Evolutionary conservation across 1,284 basidiomycete genomes (phyloP).

Genomic region (Tetrapyrgos nigripes): DNA sequence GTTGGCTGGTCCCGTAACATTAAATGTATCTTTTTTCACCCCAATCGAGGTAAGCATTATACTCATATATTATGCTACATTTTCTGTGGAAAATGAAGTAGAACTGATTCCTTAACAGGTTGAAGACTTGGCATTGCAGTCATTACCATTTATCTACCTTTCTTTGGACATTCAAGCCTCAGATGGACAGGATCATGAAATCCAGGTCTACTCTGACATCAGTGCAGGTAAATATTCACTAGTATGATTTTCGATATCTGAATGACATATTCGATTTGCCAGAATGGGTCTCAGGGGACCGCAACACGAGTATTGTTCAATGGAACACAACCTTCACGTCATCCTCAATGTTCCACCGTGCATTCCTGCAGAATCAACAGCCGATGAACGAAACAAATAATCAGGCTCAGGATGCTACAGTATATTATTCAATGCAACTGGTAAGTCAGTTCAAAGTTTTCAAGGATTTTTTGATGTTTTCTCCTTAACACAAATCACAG

Average conservation of each 20-base stretch:
- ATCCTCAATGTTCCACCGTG: slow-evolving; percentile 33
- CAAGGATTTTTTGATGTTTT: neutral
- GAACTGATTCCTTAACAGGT: neutral
- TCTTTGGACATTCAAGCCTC: slow-evolving; percentile 9
- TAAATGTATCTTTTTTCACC: slow-evolving; percentile 16
- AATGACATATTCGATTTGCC: too few species aligned
- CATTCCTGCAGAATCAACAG: slow-evolving; percentile 27
- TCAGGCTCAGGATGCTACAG: slow-evolving; percentile 41
- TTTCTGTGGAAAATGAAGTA: neutral
- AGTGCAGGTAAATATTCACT: slow-evolving; percentile 12
- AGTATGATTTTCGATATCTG: too few species aligned
- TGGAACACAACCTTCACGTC: slow-evolving; percentile 21
- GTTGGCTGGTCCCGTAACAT: slow-evolving; percentile 9
- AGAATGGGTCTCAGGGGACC: slow-evolving; percentile 15
- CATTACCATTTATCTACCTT: slow-evolving; percentile 16
- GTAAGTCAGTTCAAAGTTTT: slow-evolving; percentile 21
- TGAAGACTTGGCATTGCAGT: slow-evolving; percentile 10
- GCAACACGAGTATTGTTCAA: neutral
- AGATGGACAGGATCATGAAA: slow-evolving; percentile 12
- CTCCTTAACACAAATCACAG: slow-evolving; percentile 19
- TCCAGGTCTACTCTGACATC: slow-evolving; percentile 15
- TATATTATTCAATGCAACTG: slow-evolving; percentile 38
- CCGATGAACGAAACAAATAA: slow-evolving; percentile 35
- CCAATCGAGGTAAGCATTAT: slow-evolving; percentile 14
- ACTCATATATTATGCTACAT: neutral